Conservation (phyloP, 225 moss, liverwort and hornwort species). For the Pseudisothecium myosuroides region DNA sequence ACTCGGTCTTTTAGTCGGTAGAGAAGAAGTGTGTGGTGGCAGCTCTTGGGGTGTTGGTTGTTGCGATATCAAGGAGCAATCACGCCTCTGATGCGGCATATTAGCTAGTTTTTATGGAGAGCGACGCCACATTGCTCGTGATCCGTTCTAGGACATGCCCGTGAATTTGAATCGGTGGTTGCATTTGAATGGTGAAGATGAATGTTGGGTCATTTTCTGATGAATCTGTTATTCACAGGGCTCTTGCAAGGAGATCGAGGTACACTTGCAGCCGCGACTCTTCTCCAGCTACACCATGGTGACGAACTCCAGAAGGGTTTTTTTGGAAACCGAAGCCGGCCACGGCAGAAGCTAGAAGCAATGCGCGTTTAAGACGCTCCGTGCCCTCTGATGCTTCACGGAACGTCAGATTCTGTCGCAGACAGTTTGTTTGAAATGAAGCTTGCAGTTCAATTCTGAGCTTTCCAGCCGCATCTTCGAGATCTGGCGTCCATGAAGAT, state of each 20-base stretch:
- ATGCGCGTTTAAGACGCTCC: neutral
- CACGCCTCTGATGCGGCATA: no score
- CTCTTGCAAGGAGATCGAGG: neutral
- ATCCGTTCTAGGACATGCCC: neutral
- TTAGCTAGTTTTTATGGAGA: neutral
- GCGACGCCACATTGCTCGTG: neutral
- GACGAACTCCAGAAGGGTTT: neutral
- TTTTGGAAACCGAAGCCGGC: neutral
- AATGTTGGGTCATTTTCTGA: neutral
- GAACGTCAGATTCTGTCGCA: neutral
- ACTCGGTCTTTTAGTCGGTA: neutral
- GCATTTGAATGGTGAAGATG: neutral
- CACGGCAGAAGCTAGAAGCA: neutral
- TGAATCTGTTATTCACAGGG: neutral
- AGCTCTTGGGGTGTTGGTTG: neutral
- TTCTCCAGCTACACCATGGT: neutral
- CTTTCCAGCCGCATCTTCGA: neutral
- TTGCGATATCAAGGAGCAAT: neutral
- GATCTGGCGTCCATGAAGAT: neutral
- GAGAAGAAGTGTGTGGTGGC: neutral
- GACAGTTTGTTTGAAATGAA: neutral
- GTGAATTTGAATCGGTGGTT: neutral
- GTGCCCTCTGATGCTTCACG: neutral
- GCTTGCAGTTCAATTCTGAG: neutral
- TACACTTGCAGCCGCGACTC: neutral